phyloP scores from a whole-genome alignment of 768 basidiomycete genomes.

The Lactarius indigo region DNA sequence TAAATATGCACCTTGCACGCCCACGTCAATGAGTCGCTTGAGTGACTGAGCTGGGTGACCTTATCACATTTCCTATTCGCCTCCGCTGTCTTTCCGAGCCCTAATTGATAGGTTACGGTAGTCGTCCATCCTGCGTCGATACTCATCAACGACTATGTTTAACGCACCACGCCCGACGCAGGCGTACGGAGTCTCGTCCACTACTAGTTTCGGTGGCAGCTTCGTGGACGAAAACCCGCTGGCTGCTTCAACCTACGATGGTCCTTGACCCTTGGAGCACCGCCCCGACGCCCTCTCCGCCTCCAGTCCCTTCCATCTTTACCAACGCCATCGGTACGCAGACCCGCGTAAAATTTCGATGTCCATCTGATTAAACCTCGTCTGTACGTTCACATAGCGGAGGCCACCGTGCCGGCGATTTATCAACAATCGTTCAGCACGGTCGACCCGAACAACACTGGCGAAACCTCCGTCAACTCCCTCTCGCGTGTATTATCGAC shows the following conservation, averaged over 20 bases:
- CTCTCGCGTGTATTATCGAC: slow-evolving; percentile 77
- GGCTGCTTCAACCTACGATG: slow-evolving; percentile 64
- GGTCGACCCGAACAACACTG: slow-evolving; percentile 66
- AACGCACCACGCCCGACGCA: slow-evolving; percentile 77
- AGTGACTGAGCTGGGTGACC: background rate
- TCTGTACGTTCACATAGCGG: slow-evolving; percentile 44
- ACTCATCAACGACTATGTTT: slow-evolving; percentile 54
- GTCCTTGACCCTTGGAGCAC: slow-evolving; percentile 72
- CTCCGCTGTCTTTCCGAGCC: background rate
- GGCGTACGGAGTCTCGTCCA: slow-evolving; percentile 56
- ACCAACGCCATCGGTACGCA: slow-evolving; percentile 32
- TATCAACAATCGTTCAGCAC: slow-evolving; percentile 72
- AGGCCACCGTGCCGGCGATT: slow-evolving; percentile 74
- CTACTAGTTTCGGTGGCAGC: slow-evolving; percentile 61
- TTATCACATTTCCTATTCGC: background rate
- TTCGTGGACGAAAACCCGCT: slow-evolving; percentile 78
- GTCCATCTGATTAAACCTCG: background rate
- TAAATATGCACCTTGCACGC: background rate
- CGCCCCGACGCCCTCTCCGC: slow-evolving; percentile 62
- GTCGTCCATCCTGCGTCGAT: background rate
- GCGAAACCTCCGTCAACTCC: slow-evolving; percentile 79
- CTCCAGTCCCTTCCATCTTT: slow-evolving; percentile 46
- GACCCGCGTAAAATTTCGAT: background rate
- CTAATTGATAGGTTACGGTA: too few species aligned
- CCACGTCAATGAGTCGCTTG: background rate